These are phyloP conservation scores for Amaranthus palmeri DNA, from an alignment of 148 eudicot genomes.

Conservation along the genomic window DNA sequence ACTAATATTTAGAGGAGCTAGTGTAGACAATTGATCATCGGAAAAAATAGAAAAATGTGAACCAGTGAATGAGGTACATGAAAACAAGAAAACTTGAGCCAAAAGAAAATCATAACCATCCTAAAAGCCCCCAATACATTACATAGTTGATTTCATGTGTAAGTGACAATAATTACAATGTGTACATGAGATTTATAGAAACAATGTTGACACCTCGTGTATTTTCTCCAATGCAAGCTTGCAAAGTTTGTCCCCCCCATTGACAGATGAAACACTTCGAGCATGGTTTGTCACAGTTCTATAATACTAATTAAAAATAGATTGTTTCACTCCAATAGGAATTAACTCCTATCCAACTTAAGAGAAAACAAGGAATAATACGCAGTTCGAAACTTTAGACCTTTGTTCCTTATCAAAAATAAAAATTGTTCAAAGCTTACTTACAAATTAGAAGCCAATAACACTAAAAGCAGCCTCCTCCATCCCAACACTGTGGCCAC, in stretches of 20 bases:
- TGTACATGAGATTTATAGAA: background rate
- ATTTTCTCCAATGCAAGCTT: background rate
- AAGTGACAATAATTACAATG: background rate
- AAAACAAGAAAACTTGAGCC: background rate
- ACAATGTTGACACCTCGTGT: background rate
- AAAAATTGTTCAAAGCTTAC: no score
- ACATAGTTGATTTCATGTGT: background rate
- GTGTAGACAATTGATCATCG: background rate
- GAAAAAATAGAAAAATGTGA: background rate
- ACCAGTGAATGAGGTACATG: background rate
- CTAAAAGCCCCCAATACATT: background rate
- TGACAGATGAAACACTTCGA: background rate
- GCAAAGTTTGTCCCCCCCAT: background rate
- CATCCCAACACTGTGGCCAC: no score
- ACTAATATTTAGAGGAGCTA: background rate
- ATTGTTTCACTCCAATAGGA: no score
- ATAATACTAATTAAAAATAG: background rate
- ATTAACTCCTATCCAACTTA: no score
- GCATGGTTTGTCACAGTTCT: background rate
- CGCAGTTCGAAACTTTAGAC: no score
- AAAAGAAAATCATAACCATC: background rate
- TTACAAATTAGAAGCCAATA: no score
- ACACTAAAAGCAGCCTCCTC: no score
- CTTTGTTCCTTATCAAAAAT: no score
- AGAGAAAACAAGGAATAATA: no score